Conservation (phyloP, 768 basidiomycete genomes). For the Ramaria sp. region DNA sequence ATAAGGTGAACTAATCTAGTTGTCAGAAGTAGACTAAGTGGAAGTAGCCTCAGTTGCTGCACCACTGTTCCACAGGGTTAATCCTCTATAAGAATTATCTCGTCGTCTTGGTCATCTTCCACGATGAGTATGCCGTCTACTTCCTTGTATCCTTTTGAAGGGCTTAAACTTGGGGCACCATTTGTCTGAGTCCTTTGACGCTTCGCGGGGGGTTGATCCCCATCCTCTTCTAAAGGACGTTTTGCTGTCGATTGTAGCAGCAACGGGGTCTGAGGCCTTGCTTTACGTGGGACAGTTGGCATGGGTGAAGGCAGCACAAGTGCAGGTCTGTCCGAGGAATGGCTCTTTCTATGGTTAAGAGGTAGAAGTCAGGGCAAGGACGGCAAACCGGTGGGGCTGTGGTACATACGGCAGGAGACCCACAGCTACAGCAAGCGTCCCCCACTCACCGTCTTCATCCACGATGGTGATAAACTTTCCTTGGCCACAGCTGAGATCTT, state of each 20-base stretch:
- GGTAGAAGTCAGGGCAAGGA: constrained; percentile 4
- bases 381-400: background rate
- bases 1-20: background rate
- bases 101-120: constrained; percentile 40
- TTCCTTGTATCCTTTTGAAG: constrained; percentile 44
- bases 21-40: too few species aligned
- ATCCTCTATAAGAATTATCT: constrained; percentile 4
- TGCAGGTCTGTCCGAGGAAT: constrained; percentile 38
- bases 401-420: constrained; percentile 58
- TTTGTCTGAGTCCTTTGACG: constrained; percentile 28
- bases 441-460: constrained; percentile 76
- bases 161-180: constrained; percentile 7
- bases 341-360: constrained; percentile 35
- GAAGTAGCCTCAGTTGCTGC: background rate
- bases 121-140: constrained; percentile 67
- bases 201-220: constrained; percentile 51
- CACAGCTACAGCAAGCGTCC: constrained; percentile 62
- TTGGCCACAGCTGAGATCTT: constrained; percentile 64
- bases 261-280: constrained; percentile 23
- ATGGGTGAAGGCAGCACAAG: constrained; percentile 58
- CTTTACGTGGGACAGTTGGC: constrained; percentile 41
- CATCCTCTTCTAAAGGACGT: constrained; percentile 35
- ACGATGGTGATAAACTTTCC: constrained; percentile 85
- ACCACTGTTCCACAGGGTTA: background rate
- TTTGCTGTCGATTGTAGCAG: constrained; percentile 35